These are phyloP conservation scores for Sugiyamaella smithiae DNA, from an alignment of 805 yeast species.

Conservation along the genomic window DNA sequence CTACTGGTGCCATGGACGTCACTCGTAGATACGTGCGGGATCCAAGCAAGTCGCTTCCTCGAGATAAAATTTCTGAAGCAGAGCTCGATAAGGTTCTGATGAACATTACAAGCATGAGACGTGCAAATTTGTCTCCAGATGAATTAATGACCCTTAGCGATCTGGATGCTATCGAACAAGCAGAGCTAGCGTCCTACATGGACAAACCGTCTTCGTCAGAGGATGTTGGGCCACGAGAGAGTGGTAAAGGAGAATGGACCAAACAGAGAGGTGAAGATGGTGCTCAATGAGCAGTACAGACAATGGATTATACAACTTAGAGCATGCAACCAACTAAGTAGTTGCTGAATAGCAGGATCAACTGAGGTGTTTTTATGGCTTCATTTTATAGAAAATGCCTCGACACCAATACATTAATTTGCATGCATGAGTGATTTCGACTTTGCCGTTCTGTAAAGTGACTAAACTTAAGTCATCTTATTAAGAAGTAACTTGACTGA, in stretches of 20 bases:
- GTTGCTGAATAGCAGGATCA: too few relatives aligned
- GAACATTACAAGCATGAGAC: conserved; percentile 37
- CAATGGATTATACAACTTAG: too few relatives aligned
- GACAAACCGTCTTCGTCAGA: conserved; percentile 3
- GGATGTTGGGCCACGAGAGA: conserved; percentile 55
- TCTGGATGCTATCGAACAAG: conserved; percentile 34
- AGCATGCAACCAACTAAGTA: too few relatives aligned
- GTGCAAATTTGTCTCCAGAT: conserved; percentile 33
- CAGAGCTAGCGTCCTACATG: conserved; percentile 27
- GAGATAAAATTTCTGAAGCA: conserved; percentile 45
- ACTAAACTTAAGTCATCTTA: too few relatives aligned
- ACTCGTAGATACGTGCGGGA: conserved; percentile 60
- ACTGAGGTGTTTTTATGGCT: too few relatives aligned
- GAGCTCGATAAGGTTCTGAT: conserved; percentile 39
- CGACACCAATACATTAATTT: too few relatives aligned
- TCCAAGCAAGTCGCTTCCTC: conserved; percentile 42
- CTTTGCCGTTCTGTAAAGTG: too few relatives aligned
- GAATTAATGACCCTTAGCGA: conserved; percentile 40
- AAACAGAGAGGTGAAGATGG: conserved; percentile 77
- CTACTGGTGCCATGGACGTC: conserved; percentile 63
- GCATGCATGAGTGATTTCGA: too few relatives aligned
- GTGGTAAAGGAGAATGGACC: conserved; percentile 79
- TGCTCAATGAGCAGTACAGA: not conserved
- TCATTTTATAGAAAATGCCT: too few relatives aligned
- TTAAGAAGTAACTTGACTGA: too few relatives aligned